Evolutionary conservation across 2,329 filamentous ascomycete species (phyloP), one percentile per base, ranked within the genome.

Genomic region (Zasmidium cellare): DNA sequence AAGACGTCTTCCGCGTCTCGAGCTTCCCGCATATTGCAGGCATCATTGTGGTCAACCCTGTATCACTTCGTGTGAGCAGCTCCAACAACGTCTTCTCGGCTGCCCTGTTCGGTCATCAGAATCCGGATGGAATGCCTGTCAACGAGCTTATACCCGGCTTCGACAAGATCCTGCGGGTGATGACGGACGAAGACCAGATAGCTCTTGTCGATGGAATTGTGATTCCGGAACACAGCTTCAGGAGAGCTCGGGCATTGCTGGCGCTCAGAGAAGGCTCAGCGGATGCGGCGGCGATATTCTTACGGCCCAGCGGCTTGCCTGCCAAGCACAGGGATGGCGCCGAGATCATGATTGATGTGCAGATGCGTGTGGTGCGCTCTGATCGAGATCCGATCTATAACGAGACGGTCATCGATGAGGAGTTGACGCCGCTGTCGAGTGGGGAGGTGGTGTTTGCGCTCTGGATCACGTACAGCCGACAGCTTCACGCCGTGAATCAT

Each of bases 1-100:
- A 87, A 65, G 82, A 85, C 18, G 87, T 90, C 64, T 83, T 99
- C 63, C 87, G 91, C 52, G 84, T 99, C 46, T 96, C 93, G 16
- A 96, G 92, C 71, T 96, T 97, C 64, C 94, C 94, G 16, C 93
- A 99, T 71, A 97, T 99, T 75, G 94, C 94, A 55, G 94, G 94
- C 50, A 97, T 99, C 69, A 87, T 99, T 70, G 92, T 99, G 9
- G 81, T 99, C 12, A 88, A 90, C n/a, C 88, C 93, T 1, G 79
- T 86, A 25, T 86, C 83, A 0, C 81, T 97, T 63, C 84, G 85
- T 51, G 89, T 99, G 67, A 90, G 90, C 71, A 97, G 92, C 76
- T 94, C 92, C 9, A 99, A 99, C 73, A 90, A 91, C 2, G 93
- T 96, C 19, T 97, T 99, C 71, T 96, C 91, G 7, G 89, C 91